A percentile compares a stretch with the other conserved stretches of the same genome.
phyloP scores from a whole-genome alignment of 176 grass and related monocot species.

The Chloris gayana region DNA sequence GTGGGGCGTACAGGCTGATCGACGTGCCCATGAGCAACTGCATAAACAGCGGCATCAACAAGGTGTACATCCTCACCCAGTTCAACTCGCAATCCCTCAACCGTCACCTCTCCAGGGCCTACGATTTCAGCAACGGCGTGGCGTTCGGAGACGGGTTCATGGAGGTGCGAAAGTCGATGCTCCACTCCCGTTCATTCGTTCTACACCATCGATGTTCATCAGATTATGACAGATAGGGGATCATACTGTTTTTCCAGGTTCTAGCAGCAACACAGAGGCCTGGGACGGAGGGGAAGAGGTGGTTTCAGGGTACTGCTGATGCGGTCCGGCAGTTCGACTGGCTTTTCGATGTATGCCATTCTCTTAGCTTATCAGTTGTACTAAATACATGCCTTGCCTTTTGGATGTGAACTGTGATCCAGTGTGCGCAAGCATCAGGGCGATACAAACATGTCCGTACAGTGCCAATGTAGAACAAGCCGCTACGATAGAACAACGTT shows the following conservation, averaged over 20 bases:
- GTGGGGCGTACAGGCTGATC: slow-evolving; percentile 83
- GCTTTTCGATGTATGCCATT: slow-evolving; percentile 78
- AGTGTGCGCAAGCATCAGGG: neutral
- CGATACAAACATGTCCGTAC: neutral
- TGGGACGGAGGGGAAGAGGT: slow-evolving; percentile 70
- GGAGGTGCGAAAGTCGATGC: slow-evolving; percentile 48
- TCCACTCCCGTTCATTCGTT: neutral
- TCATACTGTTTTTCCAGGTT: slow-evolving; percentile 46
- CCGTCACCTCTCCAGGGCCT: slow-evolving; percentile 75
- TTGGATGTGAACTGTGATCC: neutral
- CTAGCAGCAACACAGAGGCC: slow-evolving; percentile 88
- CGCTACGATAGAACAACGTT: neutral
- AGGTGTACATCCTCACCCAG: slow-evolving; percentile 93
- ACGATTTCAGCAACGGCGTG: slow-evolving; percentile 70
- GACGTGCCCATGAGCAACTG: slow-evolving; percentile 99
- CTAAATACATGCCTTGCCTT: neutral
- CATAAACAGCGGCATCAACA: slow-evolving; percentile 91
- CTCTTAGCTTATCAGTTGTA: neutral
- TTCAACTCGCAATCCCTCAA: slow-evolving; percentile 92
- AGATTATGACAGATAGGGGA: neutral
- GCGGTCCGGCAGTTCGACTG: slow-evolving; percentile 88
- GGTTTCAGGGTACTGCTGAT: slow-evolving; percentile 92
- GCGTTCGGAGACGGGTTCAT: slow-evolving; percentile 80
- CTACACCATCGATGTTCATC: slow-evolving; percentile 12
- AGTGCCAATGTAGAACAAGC: neutral